A percentile compares a stretch with the other conserved stretches of the same genome.
phyloP scores from a whole-genome alignment of 164 flowering plant genomes.

The Sedum album region DNA sequence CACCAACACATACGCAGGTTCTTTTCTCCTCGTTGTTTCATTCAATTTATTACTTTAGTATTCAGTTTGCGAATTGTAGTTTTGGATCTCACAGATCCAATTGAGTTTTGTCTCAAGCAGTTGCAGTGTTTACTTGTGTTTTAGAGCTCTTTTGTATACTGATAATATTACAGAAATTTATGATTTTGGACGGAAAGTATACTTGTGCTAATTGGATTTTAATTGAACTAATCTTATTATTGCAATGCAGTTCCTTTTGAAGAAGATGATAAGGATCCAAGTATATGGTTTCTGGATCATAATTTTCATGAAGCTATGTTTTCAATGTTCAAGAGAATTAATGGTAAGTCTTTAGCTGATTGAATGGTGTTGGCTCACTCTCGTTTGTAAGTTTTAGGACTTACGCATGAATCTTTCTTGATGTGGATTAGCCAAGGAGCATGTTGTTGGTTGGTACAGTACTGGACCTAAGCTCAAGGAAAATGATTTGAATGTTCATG shows the following conservation, averaged over 20 bases:
- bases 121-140: no score
- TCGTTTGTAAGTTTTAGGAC: neutral
- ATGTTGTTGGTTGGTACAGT: constrained; percentile 98
- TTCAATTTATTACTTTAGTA: neutral
- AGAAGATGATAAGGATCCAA: constrained; percentile 89
- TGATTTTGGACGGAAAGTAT: no score
- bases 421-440: constrained; percentile 84
- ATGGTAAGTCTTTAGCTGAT: constrained; percentile 40
- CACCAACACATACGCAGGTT: constrained; percentile 90
- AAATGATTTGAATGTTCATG: constrained; percentile 83
- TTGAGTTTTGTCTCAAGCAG: no score
- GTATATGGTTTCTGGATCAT: constrained; percentile 98
- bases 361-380: neutral
- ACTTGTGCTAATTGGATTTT: neutral
- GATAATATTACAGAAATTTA: neutral
- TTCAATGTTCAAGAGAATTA: constrained; percentile 80
- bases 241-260: constrained; percentile 83
- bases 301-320: constrained; percentile 82
- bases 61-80: neutral
- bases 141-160: no score
- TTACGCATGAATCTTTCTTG: neutral
- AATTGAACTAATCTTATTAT: neutral
- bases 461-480: constrained; percentile 93
- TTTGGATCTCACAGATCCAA: neutral
- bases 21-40: neutral